A percentile compares a stretch with the other conserved stretches of the same genome.
These are phyloP conservation scores for Eucalyptus paniculata DNA, from an alignment of 345 rosid species.

Conservation along the genomic window DNA sequence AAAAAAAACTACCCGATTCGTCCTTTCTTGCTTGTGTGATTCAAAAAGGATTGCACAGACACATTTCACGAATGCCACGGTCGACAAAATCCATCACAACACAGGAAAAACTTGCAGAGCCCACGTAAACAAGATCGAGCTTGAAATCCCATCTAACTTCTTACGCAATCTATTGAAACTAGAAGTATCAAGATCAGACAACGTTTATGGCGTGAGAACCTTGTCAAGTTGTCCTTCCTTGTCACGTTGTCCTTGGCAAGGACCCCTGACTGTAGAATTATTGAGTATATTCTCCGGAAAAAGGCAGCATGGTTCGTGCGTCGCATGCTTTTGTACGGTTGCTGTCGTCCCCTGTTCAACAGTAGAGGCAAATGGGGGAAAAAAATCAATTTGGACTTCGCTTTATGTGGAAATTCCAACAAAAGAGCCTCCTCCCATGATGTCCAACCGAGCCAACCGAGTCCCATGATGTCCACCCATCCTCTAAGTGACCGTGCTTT, in stretches of 20 bases:
- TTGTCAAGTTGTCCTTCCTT: neutral
- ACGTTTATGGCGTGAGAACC: neutral
- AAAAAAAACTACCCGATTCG: neutral
- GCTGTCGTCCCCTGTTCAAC: neutral
- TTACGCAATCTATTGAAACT: neutral
- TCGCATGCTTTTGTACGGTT: neutral
- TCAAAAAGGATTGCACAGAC: neutral
- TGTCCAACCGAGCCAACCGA: neutral
- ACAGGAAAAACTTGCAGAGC: neutral
- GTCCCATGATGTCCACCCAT: neutral
- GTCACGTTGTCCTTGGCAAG: neutral
- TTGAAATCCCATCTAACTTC: neutral
- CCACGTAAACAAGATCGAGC: neutral
- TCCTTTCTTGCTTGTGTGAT: neutral
- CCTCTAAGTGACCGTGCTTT: neutral
- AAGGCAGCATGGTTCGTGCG: neutral
- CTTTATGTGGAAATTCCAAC: neutral
- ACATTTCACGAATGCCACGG: neutral
- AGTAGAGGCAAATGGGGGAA: neutral
- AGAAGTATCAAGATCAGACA: neutral
- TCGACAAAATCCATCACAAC: neutral
- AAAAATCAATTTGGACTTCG: neutral
- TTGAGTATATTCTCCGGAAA: neutral
- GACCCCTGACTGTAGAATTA: neutral
- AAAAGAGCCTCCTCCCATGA: neutral